phyloP scores from a whole-genome alignment of 371 early-diverging fungal genomes.

The Rhizomucor pusillus region DNA sequence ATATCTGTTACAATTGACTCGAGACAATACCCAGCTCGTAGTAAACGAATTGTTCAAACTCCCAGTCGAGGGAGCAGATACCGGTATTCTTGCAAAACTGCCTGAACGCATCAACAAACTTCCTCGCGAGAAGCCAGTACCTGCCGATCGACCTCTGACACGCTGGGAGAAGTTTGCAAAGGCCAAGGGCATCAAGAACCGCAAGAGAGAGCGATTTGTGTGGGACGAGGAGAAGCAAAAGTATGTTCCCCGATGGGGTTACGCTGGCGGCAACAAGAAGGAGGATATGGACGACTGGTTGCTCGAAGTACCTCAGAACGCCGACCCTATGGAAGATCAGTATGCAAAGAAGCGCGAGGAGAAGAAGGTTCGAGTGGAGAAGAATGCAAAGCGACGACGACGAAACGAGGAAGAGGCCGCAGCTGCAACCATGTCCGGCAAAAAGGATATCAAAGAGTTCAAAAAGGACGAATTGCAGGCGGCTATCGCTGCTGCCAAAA shows the following conservation, averaged over 20 bases:
- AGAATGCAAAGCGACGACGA: constrained; percentile 81
- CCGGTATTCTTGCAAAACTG: constrained; percentile 81
- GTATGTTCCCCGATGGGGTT: constrained; percentile 92
- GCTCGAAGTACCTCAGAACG: constrained; percentile 83
- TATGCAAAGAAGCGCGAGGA: constrained; percentile 72
- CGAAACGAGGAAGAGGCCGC: constrained; percentile 82
- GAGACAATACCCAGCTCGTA: constrained; percentile 86
- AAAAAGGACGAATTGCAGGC: constrained; percentile 71
- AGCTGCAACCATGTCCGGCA: constrained; percentile 51
- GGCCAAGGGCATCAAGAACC: constrained; percentile 94
- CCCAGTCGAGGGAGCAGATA: constrained; percentile 68
- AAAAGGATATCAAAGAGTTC: constrained; percentile 43
- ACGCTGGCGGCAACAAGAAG: constrained; percentile 73
- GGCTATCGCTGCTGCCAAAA: constrained; percentile 65
- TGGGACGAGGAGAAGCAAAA: constrained; percentile 88
- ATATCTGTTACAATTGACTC: constrained; percentile 68
- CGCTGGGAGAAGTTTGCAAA: constrained; percentile 99
- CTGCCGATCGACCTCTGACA: constrained; percentile 86
- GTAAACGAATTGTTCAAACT: constrained; percentile 87
- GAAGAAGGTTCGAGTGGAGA: constrained; percentile 84
- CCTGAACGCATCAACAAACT: constrained; percentile 65
- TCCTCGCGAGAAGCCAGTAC: constrained; percentile 93
- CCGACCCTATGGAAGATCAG: constrained; percentile 86
- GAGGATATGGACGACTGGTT: constrained; percentile 84
- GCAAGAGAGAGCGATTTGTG: constrained; percentile 80